Evolutionary conservation across 192 early-diverging fungal genomes (phyloP).

Genomic region (Chytriomyces sp.): DNA sequence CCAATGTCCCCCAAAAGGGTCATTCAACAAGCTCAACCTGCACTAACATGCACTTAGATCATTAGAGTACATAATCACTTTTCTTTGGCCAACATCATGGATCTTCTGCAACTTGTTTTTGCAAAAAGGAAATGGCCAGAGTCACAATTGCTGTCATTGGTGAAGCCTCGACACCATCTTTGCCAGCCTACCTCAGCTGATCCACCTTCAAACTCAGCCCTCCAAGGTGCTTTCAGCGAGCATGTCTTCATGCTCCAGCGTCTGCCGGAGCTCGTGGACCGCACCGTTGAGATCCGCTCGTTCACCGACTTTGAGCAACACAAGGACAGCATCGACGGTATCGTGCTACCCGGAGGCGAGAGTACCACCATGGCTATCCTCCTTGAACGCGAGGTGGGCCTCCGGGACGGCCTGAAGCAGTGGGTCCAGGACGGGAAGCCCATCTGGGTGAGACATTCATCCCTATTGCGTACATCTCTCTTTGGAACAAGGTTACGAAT

Average conservation of each 20-base stretch:
- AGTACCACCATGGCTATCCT: slow-evolving; percentile 91
- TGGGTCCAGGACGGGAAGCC: slow-evolving; percentile 80
- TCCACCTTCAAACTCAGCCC: slow-evolving; percentile 49
- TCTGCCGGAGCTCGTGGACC: slow-evolving; percentile 59
- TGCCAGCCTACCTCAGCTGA: background rate
- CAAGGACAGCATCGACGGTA: slow-evolving; percentile 65
- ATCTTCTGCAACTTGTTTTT: too few relatives aligned
- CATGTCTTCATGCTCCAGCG: slow-evolving; percentile 81
- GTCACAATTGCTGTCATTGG: slow-evolving; percentile 18
- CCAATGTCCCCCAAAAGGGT: too few relatives aligned
- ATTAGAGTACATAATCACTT: too few relatives aligned
- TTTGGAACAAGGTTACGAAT: too few relatives aligned
- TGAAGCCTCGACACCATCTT: background rate
- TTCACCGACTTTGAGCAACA: slow-evolving; percentile 62
- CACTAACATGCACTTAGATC: too few relatives aligned
- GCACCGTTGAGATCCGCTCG: slow-evolving; percentile 68
- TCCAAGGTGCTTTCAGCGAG: slow-evolving; percentile 95
- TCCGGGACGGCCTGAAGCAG: slow-evolving; percentile 74
- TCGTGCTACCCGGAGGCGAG: slow-evolving; percentile 96
- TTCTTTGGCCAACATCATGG: too few relatives aligned
- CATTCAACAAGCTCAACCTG: too few relatives aligned
- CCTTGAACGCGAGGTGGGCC: slow-evolving; percentile 76
- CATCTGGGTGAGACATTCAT: slow-evolving; percentile 57
- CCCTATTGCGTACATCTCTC: too few relatives aligned
- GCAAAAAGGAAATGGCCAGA: background rate